A percentile compares a stretch with the other conserved stretches of the same genome.
These are phyloP conservation scores for Cyclospora cayetanensis DNA, from an alignment of 169 alveolate species.

Conservation along the genomic window DNA sequence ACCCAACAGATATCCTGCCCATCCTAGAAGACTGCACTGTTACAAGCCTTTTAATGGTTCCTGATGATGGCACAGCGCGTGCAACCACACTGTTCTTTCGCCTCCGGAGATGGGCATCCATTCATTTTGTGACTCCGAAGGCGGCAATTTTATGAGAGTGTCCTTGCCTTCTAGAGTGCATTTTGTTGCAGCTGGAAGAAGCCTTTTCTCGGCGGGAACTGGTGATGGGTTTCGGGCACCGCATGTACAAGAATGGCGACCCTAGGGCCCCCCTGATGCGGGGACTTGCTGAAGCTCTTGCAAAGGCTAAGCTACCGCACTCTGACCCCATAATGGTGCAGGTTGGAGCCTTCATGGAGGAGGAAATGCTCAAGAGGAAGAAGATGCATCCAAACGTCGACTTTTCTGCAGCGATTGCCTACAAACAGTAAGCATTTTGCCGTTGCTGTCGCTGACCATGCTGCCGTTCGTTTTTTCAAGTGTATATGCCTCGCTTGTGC, in stretches of 20 bases:
- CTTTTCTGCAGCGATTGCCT: conserved; percentile 85
- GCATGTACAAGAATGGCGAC: conserved; percentile 87
- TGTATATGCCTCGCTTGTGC: not conserved
- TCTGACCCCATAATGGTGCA: conserved; percentile 64
- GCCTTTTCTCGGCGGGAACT: conserved; percentile 76
- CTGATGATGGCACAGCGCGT: not conserved
- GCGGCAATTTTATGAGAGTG: too few relatives aligned
- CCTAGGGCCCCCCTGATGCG: conserved; percentile 85
- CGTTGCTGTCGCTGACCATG: conserved; percentile 25
- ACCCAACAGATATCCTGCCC: not conserved
- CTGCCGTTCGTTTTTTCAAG: not conserved
- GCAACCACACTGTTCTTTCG: not conserved
- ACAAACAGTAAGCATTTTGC: conserved; percentile 75
- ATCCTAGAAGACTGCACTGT: not conserved
- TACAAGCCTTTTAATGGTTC: not conserved
- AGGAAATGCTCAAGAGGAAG: conserved; percentile 78
- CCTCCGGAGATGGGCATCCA: too few relatives aligned
- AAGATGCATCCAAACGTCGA: conserved; percentile 87
- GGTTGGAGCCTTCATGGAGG: conserved; percentile 79
- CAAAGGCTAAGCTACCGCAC: not conserved
- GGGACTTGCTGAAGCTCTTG: conserved; percentile 39
- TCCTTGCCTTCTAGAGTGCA: not conserved
- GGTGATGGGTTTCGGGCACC: conserved; percentile 89
- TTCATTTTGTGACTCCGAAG: too few relatives aligned
- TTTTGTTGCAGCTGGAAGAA: conserved; percentile 72